Evolutionary conservation across 805 yeast genomes (phyloP), one percentile per base, ranked within the genome.

Genomic region (Grigorovia humatica): DNA sequence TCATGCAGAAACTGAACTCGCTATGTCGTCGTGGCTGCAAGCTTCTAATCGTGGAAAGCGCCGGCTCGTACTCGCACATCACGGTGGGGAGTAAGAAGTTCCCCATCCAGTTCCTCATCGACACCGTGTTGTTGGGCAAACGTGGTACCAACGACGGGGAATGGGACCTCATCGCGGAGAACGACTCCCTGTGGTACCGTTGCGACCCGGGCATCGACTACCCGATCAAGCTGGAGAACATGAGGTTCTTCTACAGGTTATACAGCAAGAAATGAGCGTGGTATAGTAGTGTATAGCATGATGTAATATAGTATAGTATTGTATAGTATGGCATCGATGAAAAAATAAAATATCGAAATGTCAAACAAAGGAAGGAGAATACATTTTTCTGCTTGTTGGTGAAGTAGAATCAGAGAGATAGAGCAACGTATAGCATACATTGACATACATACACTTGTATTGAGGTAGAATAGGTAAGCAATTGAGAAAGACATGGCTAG

Each of bases 61-160:
- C 96, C 0, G 96, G 96, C 0, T 85, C 95, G 9, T 88, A 82
- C 66, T 86, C 95, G 1, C 83, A 87, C 59, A 85, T 88, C 42
- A 75, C 80, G 2, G 76, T 88, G 44, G 96, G 96, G 3, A 66
- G 79, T 32, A 88, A 84, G 64, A 77, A 72, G 57, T 88, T 88
- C 70, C 96, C 96, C 0, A 82, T 88, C 3, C 89, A 87, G 57
- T 87, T 84, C 59, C 71, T 88, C 43, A 72, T 89, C 11, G 95
- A 88, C 61, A 85, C 83, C 41, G 73, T 87, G 1, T 68, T 88
- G 38, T 72, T 81, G 27, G 86, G 87, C 1, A 73, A 68, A 52
- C 71, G 72, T 32, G 69, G 68, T 2, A 61, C 60, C 32, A 79
- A 82, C 4, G 38, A 52, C 11, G 85, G 85, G 11, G 69, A 74